Conservation (phyloP, 208 protist species). For the Acanthamoeba castellanii region DNA sequence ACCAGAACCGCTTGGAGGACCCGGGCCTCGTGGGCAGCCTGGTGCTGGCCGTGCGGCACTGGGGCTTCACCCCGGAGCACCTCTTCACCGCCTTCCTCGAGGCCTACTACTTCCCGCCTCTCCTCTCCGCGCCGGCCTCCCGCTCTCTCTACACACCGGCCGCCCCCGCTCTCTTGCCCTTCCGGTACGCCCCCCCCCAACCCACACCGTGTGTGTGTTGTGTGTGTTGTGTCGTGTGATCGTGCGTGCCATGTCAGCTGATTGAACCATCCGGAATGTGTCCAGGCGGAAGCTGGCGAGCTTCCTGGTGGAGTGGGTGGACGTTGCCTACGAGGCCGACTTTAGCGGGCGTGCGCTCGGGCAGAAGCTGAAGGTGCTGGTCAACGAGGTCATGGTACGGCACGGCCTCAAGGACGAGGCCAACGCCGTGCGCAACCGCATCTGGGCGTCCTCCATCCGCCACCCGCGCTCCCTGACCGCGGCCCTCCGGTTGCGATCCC, state of each 20-base stretch:
- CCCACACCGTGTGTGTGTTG: too few relatives aligned
- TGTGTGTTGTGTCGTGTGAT: too few relatives aligned
- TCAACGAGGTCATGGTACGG: neutral
- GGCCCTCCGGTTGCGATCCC: too few relatives aligned
- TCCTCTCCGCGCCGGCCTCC: neutral
- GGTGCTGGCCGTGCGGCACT: neutral
- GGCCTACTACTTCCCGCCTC: constrained; percentile 1
- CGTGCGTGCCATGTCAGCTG: too few relatives aligned
- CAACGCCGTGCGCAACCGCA: neutral
- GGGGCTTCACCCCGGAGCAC: neutral
- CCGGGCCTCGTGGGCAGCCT: neutral
- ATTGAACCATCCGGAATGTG: too few relatives aligned
- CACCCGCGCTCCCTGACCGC: too few relatives aligned
- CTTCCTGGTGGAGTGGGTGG: neutral
- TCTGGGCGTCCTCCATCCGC: neutral
- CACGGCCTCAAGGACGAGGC: neutral
- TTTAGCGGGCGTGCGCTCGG: neutral
- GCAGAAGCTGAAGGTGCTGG: neutral
- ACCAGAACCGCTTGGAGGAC: too few relatives aligned
- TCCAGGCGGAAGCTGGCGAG: neutral
- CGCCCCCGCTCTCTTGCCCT: too few relatives aligned
- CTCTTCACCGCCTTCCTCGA: constrained; percentile 5
- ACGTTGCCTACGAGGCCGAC: neutral
- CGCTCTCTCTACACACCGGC: too few relatives aligned
- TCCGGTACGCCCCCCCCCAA: too few relatives aligned